A percentile compares a stretch with the other conserved stretches of the same genome.
These are phyloP conservation scores for Chalara sp. DNA, from an alignment of 2,329 filamentous ascomycete species.

Conservation along the genomic window DNA sequence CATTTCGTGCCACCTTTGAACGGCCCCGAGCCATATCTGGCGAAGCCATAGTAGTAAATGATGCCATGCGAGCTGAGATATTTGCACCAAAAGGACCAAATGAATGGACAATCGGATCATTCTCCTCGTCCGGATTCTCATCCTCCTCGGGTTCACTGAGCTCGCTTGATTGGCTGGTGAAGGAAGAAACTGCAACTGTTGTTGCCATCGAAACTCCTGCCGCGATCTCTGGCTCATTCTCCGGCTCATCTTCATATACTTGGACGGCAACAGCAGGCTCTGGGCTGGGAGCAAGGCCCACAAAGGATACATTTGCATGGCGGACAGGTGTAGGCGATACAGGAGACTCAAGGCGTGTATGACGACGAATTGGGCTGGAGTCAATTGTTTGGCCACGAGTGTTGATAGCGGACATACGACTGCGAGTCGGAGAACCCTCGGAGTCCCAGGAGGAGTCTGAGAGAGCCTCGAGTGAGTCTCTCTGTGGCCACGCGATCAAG, in stretches of 20 bases:
- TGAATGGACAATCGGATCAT: constrained; percentile 86
- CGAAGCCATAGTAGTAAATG: constrained; percentile 60
- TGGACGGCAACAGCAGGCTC: constrained; percentile 50
- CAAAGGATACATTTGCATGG: constrained; percentile 16
- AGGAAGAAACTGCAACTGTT: constrained; percentile 21
- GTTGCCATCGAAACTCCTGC: constrained; percentile 17
- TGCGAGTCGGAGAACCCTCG: constrained; percentile 39
- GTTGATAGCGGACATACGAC: constrained; percentile 34
- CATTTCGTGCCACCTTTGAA: constrained; percentile 15
- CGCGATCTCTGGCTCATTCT: constrained; percentile 28
- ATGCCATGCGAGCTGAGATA: constrained; percentile 73
- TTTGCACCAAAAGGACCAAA: constrained; percentile 88
- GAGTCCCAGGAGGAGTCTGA: constrained; percentile 65
- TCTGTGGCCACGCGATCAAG: constrained; percentile 76
- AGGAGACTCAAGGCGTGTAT: constrained; percentile 61
- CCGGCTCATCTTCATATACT: constrained; percentile 69
- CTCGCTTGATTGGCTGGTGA: constrained; percentile 40
- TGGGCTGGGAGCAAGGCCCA: constrained; percentile 40
- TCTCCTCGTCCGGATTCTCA: constrained; percentile 83
- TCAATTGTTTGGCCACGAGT: constrained; percentile 38
- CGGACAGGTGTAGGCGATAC: constrained; percentile 59
- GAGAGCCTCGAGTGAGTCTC: constrained; percentile 32
- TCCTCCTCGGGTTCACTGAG: constrained; percentile 51
- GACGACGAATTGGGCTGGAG: constrained; percentile 52
- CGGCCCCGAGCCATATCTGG: constrained; percentile 40